These are phyloP conservation scores for Nasturtium officinale DNA, from an alignment of 345 rosid genomes.

Conservation along the genomic window DNA sequence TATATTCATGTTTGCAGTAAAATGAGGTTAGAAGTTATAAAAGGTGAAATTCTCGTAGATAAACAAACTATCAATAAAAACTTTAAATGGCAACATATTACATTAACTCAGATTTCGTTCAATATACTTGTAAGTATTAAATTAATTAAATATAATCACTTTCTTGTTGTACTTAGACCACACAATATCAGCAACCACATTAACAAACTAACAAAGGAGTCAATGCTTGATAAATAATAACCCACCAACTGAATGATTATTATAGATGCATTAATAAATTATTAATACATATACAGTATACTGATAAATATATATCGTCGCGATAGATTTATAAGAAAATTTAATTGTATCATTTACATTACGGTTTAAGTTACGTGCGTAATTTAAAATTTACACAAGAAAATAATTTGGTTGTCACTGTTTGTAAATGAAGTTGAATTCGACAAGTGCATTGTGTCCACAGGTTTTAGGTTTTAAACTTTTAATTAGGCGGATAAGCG, in stretches of 20 bases:
- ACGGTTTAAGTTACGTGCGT: not conserved
- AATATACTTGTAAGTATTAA: not conserved
- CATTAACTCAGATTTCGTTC: not conserved
- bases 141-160: not conserved
- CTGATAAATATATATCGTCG: not conserved
- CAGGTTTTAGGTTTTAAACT: slow-evolving; percentile 34
- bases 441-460: slow-evolving; percentile 34
- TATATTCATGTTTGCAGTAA: not conserved
- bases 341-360: not conserved
- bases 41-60: not conserved
- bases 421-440: slow-evolving; percentile 15
- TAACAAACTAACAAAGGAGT: slow-evolving; percentile 5
- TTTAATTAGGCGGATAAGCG: slow-evolving; percentile 39
- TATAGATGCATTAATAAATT: not conserved
- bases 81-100: not conserved
- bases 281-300: not conserved
- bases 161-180: slow-evolving; percentile 17
- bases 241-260: slow-evolving; percentile 23
- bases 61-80: not conserved
- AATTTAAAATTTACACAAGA: not conserved
- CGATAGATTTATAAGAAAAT: slow-evolving; percentile 1
- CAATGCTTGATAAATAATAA: slow-evolving; percentile 25
- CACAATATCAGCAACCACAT: slow-evolving; percentile 25
- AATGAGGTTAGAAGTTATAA: not conserved
- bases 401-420: not conserved